A percentile compares a stretch with the other conserved stretches of the same genome.
phyloP scores from a whole-genome alignment of 2,329 filamentous ascomycete species.

The Nothomitra cinnamomea region DNA sequence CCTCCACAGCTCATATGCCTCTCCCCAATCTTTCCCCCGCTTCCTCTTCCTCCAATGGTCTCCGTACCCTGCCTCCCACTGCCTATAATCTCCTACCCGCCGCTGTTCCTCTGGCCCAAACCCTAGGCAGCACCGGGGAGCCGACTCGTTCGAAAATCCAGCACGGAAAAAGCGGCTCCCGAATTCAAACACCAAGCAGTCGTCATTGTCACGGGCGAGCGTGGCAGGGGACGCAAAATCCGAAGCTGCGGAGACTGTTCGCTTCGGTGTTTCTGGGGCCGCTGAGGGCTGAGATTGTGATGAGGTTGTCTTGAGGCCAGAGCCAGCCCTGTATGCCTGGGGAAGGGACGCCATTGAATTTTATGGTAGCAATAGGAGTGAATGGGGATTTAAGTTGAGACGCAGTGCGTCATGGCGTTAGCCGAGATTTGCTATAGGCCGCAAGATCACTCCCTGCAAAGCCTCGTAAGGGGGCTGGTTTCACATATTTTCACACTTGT shows the following conservation, averaged over 20 bases:
- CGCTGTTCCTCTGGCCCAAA: slow-evolving; percentile 63
- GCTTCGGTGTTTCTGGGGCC: slow-evolving; percentile 32
- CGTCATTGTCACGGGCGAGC: slow-evolving; percentile 57
- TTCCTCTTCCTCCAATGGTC: slow-evolving; percentile 9
- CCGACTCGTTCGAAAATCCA: slow-evolving; percentile 72
- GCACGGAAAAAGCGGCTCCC: slow-evolving; percentile 62
- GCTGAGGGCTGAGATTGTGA: background rate
- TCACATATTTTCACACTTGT: no score
- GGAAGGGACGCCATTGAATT: background rate
- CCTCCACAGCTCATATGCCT: slow-evolving; percentile 53
- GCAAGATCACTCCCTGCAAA: no score
- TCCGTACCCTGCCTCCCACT: slow-evolving; percentile 30
- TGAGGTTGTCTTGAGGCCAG: background rate
- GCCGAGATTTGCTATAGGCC: no score
- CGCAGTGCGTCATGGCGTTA: no score
- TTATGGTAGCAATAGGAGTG: background rate
- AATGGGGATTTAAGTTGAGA: background rate
- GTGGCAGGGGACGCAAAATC: slow-evolving; percentile 40
- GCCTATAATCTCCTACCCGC: slow-evolving; percentile 65
- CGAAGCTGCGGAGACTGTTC: slow-evolving; percentile 32
- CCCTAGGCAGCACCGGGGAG: slow-evolving; percentile 49
- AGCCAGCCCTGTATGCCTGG: background rate
- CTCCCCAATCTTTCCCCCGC: slow-evolving; percentile 26
- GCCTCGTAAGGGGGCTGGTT: no score
- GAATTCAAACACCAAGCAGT: slow-evolving; percentile 66